Evolutionary conservation across 139 green algal species (phyloP), one percentile per base, ranked within the genome.

Genomic region (Picochlorum sp.): DNA sequence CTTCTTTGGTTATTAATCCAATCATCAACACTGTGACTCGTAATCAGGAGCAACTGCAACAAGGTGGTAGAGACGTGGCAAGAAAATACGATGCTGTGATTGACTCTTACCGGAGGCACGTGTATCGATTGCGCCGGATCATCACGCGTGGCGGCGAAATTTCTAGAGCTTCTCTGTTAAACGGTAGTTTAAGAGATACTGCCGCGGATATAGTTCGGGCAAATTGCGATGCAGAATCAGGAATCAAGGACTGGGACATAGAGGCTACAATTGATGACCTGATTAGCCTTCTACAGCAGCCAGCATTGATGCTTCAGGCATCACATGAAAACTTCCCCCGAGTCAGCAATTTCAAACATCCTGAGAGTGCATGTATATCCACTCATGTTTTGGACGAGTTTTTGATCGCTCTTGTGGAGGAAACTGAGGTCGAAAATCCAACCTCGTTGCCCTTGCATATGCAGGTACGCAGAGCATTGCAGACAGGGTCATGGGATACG

Each of bases 41-140:
- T 37, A 63, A n/a, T 6, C 37, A 47, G 16, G 45, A 63, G 9
- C 47, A 52, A 18, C 38, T 49, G 16, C 11, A 41, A 20, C 15
- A 15, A 34, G 31, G 49, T 65, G 70, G 37, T 3, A 59, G 70
- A 6, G 24, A 58, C 4, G 16, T 21, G 6, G 16, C 61, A 4
- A 31, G 57, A 63, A 21, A 61, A 45, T 72, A 54, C 24, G 70
- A 73, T 45, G 34, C 30, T 5, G 47, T 72, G 2, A 45, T 83
- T 57, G 65, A 82, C 16, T 18, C 21, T 18, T 81, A 69, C 55
- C 51, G 76, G 23, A 57, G 54, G 16, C 65, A 75, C 45, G 34
- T 60, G 4, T 79, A 70, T 62, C 18, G 28, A 45, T 23, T 76
- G 3, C 37, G 68, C 34, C 52, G 62, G 30, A 26, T n/a, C 6